Percentiles rank a stretch among this genome's conserved stretches.
Conservation (phyloP, 257 asterid species). For the Coffea eugenioides region DNA sequence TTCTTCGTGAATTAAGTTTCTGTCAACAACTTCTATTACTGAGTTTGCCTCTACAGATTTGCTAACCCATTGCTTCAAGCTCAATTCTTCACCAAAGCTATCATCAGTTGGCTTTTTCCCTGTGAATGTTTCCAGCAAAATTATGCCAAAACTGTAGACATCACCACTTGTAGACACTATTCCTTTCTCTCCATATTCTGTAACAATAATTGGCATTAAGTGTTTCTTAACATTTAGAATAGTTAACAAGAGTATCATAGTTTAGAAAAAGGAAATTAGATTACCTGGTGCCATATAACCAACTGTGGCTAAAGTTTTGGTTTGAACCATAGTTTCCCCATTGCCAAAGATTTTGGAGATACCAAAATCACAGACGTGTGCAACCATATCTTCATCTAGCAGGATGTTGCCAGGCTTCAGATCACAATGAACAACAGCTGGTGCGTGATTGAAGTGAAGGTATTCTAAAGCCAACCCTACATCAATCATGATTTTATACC, state of each 20-base stretch:
- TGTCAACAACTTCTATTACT: constrained; percentile 10
- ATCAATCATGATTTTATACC: constrained; percentile 14
- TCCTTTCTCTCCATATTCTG: constrained; percentile 20
- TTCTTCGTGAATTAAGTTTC: not conserved
- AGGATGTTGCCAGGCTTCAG: constrained; percentile 25
- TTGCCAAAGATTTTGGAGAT: constrained; percentile 22
- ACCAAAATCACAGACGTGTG: constrained; percentile 21
- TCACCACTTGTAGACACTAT: constrained; percentile 14
- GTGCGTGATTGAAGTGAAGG: constrained; percentile 22
- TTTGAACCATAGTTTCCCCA: constrained; percentile 13
- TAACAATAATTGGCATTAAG: not conserved
- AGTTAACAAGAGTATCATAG: no score
- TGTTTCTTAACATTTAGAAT: no score
- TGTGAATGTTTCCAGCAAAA: constrained; percentile 21
- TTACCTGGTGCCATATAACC: constrained; percentile 34
- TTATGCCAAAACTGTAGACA: constrained; percentile 21
- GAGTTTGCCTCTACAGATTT: not conserved
- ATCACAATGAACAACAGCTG: constrained; percentile 20
- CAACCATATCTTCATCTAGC: constrained; percentile 18
- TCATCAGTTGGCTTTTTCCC: constrained; percentile 21
- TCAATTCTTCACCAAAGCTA: constrained; percentile 8
- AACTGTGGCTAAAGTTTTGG: constrained; percentile 25
- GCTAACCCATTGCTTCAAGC: constrained; percentile 8
- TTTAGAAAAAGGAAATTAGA: no score
- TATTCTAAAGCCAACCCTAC: constrained; percentile 20